Percentiles rank a stretch among this genome's conserved stretches.
phyloP scores from a whole-genome alignment of 2,329 filamentous ascomycete genomes.

The Cladorrhinum sp. region DNA sequence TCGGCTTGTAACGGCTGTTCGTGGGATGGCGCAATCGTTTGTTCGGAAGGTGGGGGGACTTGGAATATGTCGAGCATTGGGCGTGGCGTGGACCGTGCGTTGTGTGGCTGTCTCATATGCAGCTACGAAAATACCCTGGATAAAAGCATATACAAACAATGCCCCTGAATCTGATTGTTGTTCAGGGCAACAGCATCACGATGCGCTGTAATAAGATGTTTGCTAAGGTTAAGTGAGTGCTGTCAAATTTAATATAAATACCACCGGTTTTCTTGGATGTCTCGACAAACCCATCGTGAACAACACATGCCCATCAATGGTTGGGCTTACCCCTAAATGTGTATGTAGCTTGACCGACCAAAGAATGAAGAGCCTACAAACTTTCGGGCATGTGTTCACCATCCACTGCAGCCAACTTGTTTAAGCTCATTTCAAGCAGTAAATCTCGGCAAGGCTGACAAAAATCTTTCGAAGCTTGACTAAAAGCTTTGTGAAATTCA shows the following conservation, averaged over 20 bases:
- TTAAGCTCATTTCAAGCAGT: too few species aligned
- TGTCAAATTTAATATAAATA: too few species aligned
- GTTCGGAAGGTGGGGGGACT: neutral
- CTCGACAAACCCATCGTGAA: too few species aligned
- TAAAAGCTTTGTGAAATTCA: neutral
- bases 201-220: neutral
- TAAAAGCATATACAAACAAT: conserved; percentile 7
- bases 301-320: too few species aligned
- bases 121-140: neutral
- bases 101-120: conserved; percentile 7
- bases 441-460: too few species aligned
- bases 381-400: neutral
- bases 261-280: neutral
- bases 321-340: neutral
- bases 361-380: neutral
- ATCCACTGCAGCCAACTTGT: too few species aligned
- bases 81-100: neutral
- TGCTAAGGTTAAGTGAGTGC: neutral
- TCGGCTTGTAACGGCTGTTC: neutral
- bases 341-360: too few species aligned
- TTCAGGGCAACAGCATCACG: neutral
- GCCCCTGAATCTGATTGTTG: conserved; percentile 1
- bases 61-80: neutral
- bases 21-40: conserved; percentile 15
- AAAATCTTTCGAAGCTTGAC: neutral